phyloP scores from a whole-genome alignment of 139 green algal genomes.

The Haematococcus lacustris region DNA sequence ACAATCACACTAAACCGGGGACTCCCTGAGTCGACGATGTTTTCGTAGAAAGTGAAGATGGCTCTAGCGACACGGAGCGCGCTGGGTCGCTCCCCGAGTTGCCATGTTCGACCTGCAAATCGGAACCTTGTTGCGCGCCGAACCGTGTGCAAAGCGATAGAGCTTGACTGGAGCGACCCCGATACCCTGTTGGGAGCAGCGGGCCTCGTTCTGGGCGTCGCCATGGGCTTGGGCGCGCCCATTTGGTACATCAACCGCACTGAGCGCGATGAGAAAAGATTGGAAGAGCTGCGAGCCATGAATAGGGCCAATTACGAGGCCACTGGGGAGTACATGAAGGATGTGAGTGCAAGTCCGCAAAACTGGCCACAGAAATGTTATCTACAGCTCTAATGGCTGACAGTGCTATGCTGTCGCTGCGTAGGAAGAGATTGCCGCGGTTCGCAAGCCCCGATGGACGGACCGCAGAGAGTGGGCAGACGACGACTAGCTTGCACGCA shows the following conservation, averaged over 20 bases:
- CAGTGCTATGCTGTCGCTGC: background rate
- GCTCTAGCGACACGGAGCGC: too few species aligned
- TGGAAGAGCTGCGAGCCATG: conserved; percentile 75
- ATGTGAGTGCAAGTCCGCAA: conserved; percentile 22
- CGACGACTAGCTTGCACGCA: conserved; percentile 33
- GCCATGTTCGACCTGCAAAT: too few species aligned
- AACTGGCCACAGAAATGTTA: background rate
- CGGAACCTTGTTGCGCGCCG: too few species aligned
- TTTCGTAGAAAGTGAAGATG: too few species aligned
- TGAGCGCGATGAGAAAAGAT: conserved; percentile 62
- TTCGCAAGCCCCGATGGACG: conserved; percentile 77
- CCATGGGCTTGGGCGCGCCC: conserved; percentile 45
- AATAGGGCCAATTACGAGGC: conserved; percentile 70
- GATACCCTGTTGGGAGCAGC: conserved; percentile 49
- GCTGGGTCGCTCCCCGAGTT: too few species aligned
- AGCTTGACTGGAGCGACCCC: conserved; percentile 70
- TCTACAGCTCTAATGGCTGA: background rate
- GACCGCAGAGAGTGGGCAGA: conserved; percentile 53
- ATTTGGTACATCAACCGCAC: conserved; percentile 73
- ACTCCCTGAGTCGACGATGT: too few species aligned
- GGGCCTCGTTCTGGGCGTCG: conserved; percentile 39
- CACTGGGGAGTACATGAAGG: conserved; percentile 74
- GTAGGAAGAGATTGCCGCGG: conserved; percentile 72
- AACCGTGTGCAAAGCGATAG: too few species aligned
- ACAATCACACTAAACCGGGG: too few species aligned